These are phyloP conservation scores for Gossypioides kirkii DNA, from an alignment of 345 rosid genomes.

Conservation along the genomic window DNA sequence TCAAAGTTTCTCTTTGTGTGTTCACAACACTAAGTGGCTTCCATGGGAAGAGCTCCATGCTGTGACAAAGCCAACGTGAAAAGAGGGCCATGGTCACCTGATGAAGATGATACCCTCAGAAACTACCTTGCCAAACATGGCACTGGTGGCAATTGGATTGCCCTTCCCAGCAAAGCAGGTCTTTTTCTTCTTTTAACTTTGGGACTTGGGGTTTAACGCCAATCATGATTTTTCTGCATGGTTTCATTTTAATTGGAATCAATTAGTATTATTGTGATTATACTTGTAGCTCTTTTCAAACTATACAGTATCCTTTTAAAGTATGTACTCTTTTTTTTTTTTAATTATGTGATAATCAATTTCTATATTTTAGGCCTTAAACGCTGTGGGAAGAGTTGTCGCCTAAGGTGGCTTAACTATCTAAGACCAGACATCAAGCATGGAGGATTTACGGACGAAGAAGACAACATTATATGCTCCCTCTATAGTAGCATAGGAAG, in stretches of 20 bases:
- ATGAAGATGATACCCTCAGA: slow-evolving; percentile 32
- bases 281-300: no score
- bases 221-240: not conserved
- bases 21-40: not conserved
- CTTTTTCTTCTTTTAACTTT: not conserved
- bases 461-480: slow-evolving; percentile 52
- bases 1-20: not conserved
- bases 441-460: slow-evolving; percentile 66
- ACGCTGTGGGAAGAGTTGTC: slow-evolving; percentile 78
- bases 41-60: slow-evolving; percentile 40
- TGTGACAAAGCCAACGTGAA: slow-evolving; percentile 38
- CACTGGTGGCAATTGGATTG: slow-evolving; percentile 34
- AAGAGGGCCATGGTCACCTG: slow-evolving; percentile 39
- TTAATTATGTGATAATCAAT: not conserved
- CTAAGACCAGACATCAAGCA: slow-evolving; percentile 66
- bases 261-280: no score
- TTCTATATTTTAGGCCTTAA: slow-evolving; percentile 40
- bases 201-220: not conserved
- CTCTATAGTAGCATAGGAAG: slow-evolving; percentile 57
- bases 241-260: no score
- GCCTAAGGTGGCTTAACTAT: slow-evolving; percentile 82
- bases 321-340: not conserved
- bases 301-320: no score
- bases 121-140: slow-evolving; percentile 20
- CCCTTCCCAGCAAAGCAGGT: slow-evolving; percentile 36